Conservation (phyloP, 495 filamentous ascomycete species). For the Penicillium subrubescens region DNA sequence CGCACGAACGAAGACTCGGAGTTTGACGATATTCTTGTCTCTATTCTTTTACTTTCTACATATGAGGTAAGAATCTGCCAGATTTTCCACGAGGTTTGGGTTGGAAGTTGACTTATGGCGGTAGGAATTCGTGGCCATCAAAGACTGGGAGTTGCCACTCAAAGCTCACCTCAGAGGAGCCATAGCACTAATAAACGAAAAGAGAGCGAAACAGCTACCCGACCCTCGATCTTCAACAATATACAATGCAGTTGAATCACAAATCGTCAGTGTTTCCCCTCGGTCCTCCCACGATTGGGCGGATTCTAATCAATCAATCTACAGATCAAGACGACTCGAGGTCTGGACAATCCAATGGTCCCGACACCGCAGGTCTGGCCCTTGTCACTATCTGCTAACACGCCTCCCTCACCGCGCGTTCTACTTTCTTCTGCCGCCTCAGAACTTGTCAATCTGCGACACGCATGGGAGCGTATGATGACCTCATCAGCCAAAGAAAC, state of each 20-base stretch:
- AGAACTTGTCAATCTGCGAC: constrained; percentile 32
- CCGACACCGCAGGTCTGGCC: constrained; percentile 35
- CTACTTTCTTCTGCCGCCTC: constrained; percentile 30
- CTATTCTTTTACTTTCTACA: constrained; percentile 63
- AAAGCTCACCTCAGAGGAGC: constrained; percentile 39
- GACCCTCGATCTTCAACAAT: constrained; percentile 23
- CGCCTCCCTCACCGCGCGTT: constrained; percentile 17
- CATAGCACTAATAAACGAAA: constrained; percentile 37
- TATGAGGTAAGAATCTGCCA: constrained; percentile 54
- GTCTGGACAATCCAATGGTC: constrained; percentile 25
- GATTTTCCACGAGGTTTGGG: neutral
- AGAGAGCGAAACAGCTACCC: constrained; percentile 13
- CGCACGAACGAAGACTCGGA: constrained; percentile 47
- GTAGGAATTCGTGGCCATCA: constrained; percentile 37
- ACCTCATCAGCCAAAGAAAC: constrained; percentile 4
- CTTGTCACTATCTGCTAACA: constrained; percentile 13
- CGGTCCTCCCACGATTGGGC: too few relatives aligned
- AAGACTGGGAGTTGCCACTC: constrained; percentile 24
- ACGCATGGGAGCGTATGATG: constrained; percentile 26
- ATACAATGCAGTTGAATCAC: constrained; percentile 31
- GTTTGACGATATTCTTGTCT: constrained; percentile 60
- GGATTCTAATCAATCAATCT: neutral
- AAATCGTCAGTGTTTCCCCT: constrained; percentile 40
- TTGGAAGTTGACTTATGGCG: neutral
- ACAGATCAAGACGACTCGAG: constrained; percentile 34